Base-by-base conservation (phyloP, 2,329 filamentous ascomycete genomes). In the Hypoxylon rubiginosum region DNA sequence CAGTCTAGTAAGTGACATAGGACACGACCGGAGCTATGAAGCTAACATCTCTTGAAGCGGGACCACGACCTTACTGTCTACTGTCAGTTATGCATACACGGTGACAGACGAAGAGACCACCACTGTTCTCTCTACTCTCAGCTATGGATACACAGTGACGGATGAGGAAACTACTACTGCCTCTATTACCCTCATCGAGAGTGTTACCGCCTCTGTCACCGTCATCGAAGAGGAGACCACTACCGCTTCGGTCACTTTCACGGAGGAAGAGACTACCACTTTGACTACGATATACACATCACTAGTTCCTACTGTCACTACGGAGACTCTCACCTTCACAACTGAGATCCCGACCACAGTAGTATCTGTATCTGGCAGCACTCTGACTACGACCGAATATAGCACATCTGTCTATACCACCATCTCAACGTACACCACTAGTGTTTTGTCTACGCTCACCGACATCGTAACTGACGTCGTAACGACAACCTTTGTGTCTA, bases 281-380 rank as follows among this genome's bases (percentile, higher is more conserved):
- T 34, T 43, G 10, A 68, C 64, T 24, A 66, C 69, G 3, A 75
- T 70, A 53, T 71, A 72, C 19, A 74, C 72, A 3, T 70, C 69
- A 5, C 32, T 66, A 5, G 55, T 73, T 24, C 69, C 73, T 54
- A 72, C 67, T 17, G 64, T 70, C n/a, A 70, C 66, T 1, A 72
- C 70, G 3, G 70, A 65, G 5, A 58, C 54, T 19, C 19, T 70
- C 45, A 75, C 64, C 4, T 63, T 62, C 21, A 73, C 72, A 30
- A 71, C 66, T n/a, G 41, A 59, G 34, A 67, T 74, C 17, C 72
- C 72, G 15, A 72, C 66, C 30, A 74, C 72, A 10, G 55, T 74
- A 19, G 36, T 71, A 43, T 70, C 64, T 13, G 61, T 71, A 43
- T 70, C 64, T 11, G 61, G 70, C 8, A 59, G 49, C 11, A 75